Evolutionary conservation across 352 stramenopile species (phyloP).

Genomic region (Pythium scleroteichum): DNA sequence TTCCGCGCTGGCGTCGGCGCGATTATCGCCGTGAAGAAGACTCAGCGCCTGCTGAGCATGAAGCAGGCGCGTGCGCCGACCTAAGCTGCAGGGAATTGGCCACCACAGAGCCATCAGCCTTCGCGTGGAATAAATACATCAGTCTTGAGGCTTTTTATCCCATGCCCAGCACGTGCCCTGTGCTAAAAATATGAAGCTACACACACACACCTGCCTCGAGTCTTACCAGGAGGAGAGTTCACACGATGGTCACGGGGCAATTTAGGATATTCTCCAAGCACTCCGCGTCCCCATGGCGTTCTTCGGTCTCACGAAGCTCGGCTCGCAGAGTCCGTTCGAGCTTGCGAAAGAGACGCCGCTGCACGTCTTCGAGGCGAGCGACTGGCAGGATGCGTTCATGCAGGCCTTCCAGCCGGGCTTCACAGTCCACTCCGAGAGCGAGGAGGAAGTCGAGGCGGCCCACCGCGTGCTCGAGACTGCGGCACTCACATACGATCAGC

Average conservation of each 20-base stretch:
- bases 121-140: too few relatives aligned
- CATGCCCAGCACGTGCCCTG: too few relatives aligned
- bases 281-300: constrained; percentile 43
- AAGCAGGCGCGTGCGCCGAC: constrained; percentile 27
- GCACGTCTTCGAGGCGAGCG: constrained; percentile 47
- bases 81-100: constrained; percentile 22
- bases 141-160: too few relatives aligned
- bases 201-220: too few relatives aligned
- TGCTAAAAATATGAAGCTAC: too few relatives aligned
- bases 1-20: constrained; percentile 71
- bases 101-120: too few relatives aligned
- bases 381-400: constrained; percentile 71
- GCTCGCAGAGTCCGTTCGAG: constrained; percentile 63
- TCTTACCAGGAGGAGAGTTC: background rate
- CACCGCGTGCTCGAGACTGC: constrained; percentile 31
- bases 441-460: constrained; percentile 46
- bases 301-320: constrained; percentile 62
- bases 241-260: background rate
- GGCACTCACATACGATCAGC: constrained; percentile 39
- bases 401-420: constrained; percentile 49
- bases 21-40: constrained; percentile 80
- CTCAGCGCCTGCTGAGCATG: constrained; percentile 57
- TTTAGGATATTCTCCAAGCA: background rate
- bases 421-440: constrained; percentile 52
- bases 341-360: constrained; percentile 52